Evolutionary conservation across 345 rosid genomes (phyloP).

Genomic region (Eutrema heterophyllum): DNA sequence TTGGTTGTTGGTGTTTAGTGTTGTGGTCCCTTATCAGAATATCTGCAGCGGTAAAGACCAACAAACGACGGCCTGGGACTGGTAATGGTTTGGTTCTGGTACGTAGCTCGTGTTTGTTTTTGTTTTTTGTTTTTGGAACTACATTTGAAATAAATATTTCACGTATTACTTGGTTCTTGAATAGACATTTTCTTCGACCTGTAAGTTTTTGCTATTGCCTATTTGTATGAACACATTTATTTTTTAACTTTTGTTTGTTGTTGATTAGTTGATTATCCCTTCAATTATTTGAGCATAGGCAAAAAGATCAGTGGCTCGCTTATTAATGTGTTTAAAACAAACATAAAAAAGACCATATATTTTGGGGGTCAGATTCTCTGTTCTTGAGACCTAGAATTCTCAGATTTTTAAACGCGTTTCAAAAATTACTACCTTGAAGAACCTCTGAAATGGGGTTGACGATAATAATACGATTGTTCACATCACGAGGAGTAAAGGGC

Average conservation of each 20-base stretch:
- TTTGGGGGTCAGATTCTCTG: too few relatives aligned
- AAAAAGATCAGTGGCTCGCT: too few relatives aligned
- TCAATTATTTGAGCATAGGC: neutral
- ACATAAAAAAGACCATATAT: too few relatives aligned
- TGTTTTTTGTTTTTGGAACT: neutral
- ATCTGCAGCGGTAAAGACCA: neutral
- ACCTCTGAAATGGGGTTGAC: too few relatives aligned
- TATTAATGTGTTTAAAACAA: too few relatives aligned
- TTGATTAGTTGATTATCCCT: neutral
- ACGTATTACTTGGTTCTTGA: neutral
- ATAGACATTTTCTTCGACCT: neutral
- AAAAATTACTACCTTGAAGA: too few relatives aligned
- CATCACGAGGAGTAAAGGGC: too few relatives aligned
- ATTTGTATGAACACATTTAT: neutral
- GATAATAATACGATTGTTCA: too few relatives aligned
- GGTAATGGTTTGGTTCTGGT: neutral
- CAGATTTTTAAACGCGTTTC: too few relatives aligned
- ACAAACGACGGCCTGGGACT: neutral
- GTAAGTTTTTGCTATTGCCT: neutral
- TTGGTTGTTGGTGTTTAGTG: neutral
- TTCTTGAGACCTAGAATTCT: too few relatives aligned
- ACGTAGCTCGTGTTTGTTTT: neutral
- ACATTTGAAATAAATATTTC: neutral
- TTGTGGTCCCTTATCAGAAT: neutral
- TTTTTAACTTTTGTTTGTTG: neutral